Base-by-base conservation (phyloP, 495 filamentous ascomycete species). In the Geopyxis carbonaria region DNA sequence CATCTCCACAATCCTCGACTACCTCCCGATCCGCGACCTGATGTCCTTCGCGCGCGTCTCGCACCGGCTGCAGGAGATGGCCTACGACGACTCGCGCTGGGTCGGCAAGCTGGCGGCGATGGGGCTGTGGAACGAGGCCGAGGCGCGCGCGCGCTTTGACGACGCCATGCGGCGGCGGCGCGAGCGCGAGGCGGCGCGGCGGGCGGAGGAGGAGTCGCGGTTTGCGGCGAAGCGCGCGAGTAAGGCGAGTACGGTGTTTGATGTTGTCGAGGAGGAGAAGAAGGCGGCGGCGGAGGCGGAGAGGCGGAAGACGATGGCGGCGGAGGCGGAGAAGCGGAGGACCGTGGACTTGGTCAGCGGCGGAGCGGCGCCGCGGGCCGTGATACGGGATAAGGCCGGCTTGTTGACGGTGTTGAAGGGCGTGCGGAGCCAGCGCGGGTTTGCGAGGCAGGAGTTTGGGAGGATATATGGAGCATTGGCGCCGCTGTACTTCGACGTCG, bases 61-160 rank as follows among this genome's bases (percentile, higher is more conserved):
- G 38, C 78, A 73, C 57, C 80, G 84, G 31, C 74, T 93, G 68
- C 78, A 78, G 47, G 89, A 99, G 59, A 99, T 99, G 85, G 91
- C 91, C 8, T 95, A 95, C 62, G 91, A 99, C 65, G 89, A 99
- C 57, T 80, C 83, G 14, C 70, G 87, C 62, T 99, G 89, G 89
- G 77, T 94, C 32, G 74, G 78, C 39, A 70, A 74, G 43, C 60
- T 99, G 22, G 73, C 78, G 50, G 67, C 65, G 21, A 93, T 99
- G 71, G 83, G 77, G 4, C 78, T 80, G 48, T 99, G 91, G 91
- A 78, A 87, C 53, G 91, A 99, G 54, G 56, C 60, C 4, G 89
- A 93, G 53, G 89, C 89, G 0, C 68, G 87, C 36, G 70, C 68
- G 51, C 63, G 78, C 45, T 76, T 78, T 20, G 89, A 94, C 45